These are phyloP conservation scores for Plasmodium adleri DNA, from an alignment of 169 alveolate genomes.

Conservation along the genomic window DNA sequence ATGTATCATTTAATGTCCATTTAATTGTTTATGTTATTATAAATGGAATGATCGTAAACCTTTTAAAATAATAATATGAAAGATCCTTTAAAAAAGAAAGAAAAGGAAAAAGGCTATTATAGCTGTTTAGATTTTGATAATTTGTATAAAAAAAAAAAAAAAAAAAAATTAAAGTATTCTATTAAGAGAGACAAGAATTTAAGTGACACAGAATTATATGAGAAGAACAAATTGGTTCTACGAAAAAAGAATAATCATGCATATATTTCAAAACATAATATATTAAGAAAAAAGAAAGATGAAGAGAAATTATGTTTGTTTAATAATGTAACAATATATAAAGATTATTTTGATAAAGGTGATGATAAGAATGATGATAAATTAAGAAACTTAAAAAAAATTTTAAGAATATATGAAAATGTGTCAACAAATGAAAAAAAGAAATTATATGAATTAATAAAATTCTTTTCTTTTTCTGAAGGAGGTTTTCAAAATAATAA, in stretches of 20 bases:
- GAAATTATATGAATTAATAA: constrained; percentile 59
- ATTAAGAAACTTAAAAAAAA: constrained; percentile 41
- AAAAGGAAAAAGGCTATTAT: constrained; percentile 61
- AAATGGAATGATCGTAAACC: constrained; percentile 2
- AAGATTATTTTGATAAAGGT: constrained; percentile 61
- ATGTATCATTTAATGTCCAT: neutral
- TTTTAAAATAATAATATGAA: constrained; percentile 25
- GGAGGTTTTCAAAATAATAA: constrained; percentile 71
- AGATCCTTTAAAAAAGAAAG: constrained; percentile 40
- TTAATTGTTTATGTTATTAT: neutral
- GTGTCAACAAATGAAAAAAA: constrained; percentile 46
- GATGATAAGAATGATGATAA: constrained; percentile 37
- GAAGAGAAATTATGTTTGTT: constrained; percentile 33
- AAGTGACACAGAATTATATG: constrained; percentile 64
- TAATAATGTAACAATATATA: constrained; percentile 48
- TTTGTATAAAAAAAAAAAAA: constrained; percentile 74
- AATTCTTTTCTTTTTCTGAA: constrained; percentile 63
- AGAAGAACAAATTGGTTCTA: constrained; percentile 20
- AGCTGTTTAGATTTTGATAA: constrained; percentile 70
- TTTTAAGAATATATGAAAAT: constrained; percentile 73
- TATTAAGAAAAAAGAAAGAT: neutral
- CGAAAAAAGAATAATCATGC: constrained; percentile 41
- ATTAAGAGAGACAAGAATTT: constrained; percentile 38
- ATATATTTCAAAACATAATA: constrained; percentile 46
- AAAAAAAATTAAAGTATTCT: constrained; percentile 47